These are phyloP conservation scores for Cladophialophora chaetospira DNA, from an alignment of 2,329 filamentous ascomycete genomes.

Conservation along the genomic window DNA sequence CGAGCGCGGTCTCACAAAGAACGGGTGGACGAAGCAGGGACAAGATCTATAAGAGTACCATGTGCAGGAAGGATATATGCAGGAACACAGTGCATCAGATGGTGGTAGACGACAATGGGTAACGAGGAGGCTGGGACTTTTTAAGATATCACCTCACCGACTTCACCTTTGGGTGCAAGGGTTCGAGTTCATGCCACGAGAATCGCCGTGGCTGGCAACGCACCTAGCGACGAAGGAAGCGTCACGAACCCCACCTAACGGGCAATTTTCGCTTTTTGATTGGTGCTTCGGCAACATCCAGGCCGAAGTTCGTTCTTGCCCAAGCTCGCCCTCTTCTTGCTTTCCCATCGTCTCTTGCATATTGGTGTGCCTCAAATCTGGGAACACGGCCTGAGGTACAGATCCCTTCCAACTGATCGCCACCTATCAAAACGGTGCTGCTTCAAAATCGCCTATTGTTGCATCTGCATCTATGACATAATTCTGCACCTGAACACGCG, in stretches of 20 bases:
- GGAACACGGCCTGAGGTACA: too few relatives aligned
- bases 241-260: too few relatives aligned
- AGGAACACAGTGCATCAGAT: background rate
- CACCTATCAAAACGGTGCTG: background rate
- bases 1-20: background rate
- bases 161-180: background rate
- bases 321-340: background rate
- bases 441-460: background rate
- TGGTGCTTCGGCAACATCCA: background rate
- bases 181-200: background rate
- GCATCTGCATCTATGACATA: background rate
- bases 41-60: background rate
- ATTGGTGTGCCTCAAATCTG: slow-evolving; percentile 8
- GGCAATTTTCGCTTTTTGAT: too few relatives aligned
- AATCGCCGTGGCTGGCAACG: slow-evolving; percentile 1
- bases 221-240: too few relatives aligned
- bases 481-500: background rate
- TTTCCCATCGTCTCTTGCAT: background rate
- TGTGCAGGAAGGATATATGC: background rate
- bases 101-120: background rate
- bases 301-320: background rate
- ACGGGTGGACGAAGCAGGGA: background rate
- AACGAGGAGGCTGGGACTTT: slow-evolving; percentile 1
- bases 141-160: background rate
- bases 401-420: too few relatives aligned